A percentile compares a stretch with the other conserved stretches of the same genome.
Conservation (phyloP, 176 grass and related monocot genomes). For the Puccinellia tenuiflora region DNA sequence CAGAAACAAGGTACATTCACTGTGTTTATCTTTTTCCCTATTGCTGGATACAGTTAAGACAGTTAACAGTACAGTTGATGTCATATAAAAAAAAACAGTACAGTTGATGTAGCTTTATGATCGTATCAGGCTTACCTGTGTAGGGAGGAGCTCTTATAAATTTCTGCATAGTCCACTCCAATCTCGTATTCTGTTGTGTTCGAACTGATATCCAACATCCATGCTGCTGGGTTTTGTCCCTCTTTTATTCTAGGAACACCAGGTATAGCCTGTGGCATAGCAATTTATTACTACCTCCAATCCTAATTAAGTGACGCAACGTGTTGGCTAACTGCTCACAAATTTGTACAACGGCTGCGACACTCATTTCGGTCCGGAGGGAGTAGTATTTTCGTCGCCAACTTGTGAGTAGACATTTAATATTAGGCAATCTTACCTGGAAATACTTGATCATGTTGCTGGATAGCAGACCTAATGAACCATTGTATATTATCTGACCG, state of each 20-base stretch:
- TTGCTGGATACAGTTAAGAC: constrained; percentile 10
- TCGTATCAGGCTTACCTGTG: constrained; percentile 46
- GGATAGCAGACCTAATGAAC: constrained; percentile 67
- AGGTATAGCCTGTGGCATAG: constrained; percentile 60
- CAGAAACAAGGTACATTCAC: background rate
- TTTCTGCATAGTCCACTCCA: constrained; percentile 65
- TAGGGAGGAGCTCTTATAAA: constrained; percentile 59
- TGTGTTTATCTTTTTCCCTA: constrained; percentile 1
- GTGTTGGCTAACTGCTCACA: too few species aligned
- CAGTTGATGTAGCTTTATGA: background rate
- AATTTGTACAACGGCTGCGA: too few species aligned
- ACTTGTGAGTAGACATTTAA: background rate
- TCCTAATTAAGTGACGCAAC: too few species aligned
- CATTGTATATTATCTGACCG: constrained; percentile 76
- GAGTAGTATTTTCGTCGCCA: constrained; percentile 3
- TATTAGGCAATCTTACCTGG: constrained; percentile 51
- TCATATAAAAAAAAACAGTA: too few species aligned
- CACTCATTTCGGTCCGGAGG: too few species aligned
- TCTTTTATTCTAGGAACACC: constrained; percentile 69
- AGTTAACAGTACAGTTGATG: background rate
- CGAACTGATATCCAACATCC: constrained; percentile 79
- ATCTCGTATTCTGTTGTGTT: constrained; percentile 63
- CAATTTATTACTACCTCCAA: background rate
- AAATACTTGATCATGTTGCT: constrained; percentile 87
- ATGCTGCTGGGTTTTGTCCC: constrained; percentile 81